Conservation (phyloP, 495 filamentous ascomycete genomes). For the Lentithecium fluviatile region DNA sequence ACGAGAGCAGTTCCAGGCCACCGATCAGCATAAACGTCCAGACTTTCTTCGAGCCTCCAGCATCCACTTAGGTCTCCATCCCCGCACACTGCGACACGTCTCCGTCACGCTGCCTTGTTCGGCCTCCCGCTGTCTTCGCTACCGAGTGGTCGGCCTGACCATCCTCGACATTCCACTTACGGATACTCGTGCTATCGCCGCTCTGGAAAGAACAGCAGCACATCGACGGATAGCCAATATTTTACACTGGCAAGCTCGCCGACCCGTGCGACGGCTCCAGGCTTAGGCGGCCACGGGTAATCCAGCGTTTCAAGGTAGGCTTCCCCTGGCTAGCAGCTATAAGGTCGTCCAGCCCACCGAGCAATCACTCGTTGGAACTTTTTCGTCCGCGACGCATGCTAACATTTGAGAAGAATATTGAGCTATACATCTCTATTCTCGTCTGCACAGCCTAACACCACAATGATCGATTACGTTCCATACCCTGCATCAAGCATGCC, state of each 20-base stretch:
- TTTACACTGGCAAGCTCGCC: constrained; percentile 7
- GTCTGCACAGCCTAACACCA: neutral
- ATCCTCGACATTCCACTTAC: constrained; percentile 4
- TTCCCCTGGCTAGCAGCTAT: constrained; percentile 25
- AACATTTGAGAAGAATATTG: constrained; percentile 19
- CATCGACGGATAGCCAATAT: constrained; percentile 5
- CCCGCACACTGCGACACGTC: no score
- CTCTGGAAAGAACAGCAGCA: neutral
- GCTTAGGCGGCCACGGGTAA: constrained; percentile 9
- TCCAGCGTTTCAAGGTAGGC: constrained; percentile 31
- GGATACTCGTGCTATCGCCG: constrained; percentile 9
- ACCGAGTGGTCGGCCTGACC: constrained; percentile 29
- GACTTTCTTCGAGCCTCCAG: constrained; percentile 19
- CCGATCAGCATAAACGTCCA: constrained; percentile 33
- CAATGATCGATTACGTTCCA: constrained; percentile 30
- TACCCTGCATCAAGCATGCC: constrained; percentile 32
- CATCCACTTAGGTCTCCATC: no score
- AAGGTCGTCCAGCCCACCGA: constrained; percentile 21
- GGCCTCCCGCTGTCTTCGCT: constrained; percentile 25
- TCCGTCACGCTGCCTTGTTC: no score
- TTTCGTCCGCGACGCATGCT: constrained; percentile 23
- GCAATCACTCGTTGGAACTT: constrained; percentile 11
- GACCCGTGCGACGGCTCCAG: constrained; percentile 20
- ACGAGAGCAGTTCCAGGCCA: constrained; percentile 24
- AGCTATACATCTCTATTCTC: constrained; percentile 11